Percentiles rank a stretch among this genome's conserved stretches.
These are phyloP conservation scores for Andrographis paniculata DNA, from an alignment of 305 asterid genomes.

Conservation along the genomic window DNA sequence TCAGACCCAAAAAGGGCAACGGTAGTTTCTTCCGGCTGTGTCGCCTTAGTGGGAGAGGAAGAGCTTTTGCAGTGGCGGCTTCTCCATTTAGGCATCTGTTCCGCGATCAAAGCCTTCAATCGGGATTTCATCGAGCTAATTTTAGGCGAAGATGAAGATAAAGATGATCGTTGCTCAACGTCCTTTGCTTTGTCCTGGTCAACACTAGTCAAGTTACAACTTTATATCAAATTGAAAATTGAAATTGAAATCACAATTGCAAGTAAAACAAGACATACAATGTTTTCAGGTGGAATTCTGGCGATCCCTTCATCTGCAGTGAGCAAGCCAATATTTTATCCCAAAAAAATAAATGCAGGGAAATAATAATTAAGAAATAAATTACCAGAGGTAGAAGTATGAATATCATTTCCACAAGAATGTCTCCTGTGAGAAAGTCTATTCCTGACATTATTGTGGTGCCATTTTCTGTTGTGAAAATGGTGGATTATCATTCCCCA, in stretches of 20 bases:
- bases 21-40: slow-evolving; percentile 5
- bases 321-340: too few species aligned
- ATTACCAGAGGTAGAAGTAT: too few species aligned
- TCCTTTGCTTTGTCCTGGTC: slow-evolving; percentile 26
- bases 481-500: slow-evolving; percentile 33
- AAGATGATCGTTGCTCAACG: too few species aligned
- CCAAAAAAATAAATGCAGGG: too few species aligned
- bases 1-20: slow-evolving; percentile 21
- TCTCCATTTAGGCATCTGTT: slow-evolving; percentile 31
- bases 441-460: slow-evolving; percentile 26
- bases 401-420: slow-evolving; percentile 15
- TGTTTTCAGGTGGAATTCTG: too few species aligned
- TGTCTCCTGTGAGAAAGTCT: slow-evolving; percentile 22
- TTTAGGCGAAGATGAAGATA: slow-evolving; percentile 27
- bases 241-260: too few species aligned
- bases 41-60: slow-evolving; percentile 30
- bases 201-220: slow-evolving; percentile 13
- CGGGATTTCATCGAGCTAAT: slow-evolving; percentile 47
- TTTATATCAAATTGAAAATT: too few species aligned
- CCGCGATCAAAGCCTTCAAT: slow-evolving; percentile 38
- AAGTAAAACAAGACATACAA: too few species aligned
- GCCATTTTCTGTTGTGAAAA: slow-evolving; percentile 28
- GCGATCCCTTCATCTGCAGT: too few species aligned
- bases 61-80: slow-evolving; percentile 37
- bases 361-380: too few species aligned